Evolutionary conservation across 495 filamentous ascomycete species (phyloP).

Genomic region (Penicillium bovifimosum): DNA sequence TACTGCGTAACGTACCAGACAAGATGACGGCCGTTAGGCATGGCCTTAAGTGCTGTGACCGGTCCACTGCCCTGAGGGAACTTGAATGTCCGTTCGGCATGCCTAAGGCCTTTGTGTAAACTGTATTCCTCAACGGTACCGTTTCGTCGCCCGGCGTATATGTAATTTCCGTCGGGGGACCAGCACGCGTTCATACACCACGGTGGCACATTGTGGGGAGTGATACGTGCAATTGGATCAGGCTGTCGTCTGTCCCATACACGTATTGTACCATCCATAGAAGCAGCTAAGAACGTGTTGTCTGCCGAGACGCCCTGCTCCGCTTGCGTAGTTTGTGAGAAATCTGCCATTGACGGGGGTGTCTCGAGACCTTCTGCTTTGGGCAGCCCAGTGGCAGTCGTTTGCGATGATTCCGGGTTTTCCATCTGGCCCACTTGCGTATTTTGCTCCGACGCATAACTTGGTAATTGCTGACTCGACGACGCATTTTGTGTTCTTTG

Average conservation of each 20-base stretch:
- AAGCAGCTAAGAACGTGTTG: slow-evolving; percentile 78
- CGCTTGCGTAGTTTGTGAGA: slow-evolving; percentile 26
- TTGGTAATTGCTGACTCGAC: slow-evolving; percentile 1
- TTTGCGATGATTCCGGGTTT: slow-evolving; percentile 19
- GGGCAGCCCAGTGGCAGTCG: slow-evolving; percentile 46
- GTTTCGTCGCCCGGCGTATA: slow-evolving; percentile 90
- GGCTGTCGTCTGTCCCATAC: slow-evolving; percentile 85
- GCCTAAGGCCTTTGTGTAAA: slow-evolving; percentile 73
- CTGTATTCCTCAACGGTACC: slow-evolving; percentile 92
- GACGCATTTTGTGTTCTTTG: background rate
- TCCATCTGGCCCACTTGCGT: slow-evolving; percentile 11
- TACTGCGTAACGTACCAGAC: slow-evolving; percentile 65
- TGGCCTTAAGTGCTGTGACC: slow-evolving; percentile 78
- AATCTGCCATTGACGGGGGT: slow-evolving; percentile 24
- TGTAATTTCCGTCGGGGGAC: slow-evolving; percentile 91
- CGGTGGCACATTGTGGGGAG: slow-evolving; percentile 69
- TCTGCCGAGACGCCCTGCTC: slow-evolving; percentile 45
- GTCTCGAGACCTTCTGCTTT: slow-evolving; percentile 44
- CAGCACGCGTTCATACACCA: slow-evolving; percentile 99
- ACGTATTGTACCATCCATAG: slow-evolving; percentile 80
- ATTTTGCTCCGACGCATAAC: slow-evolving; percentile 8
- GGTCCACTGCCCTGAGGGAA: slow-evolving; percentile 85
- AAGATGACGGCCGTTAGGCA: slow-evolving; percentile 91
- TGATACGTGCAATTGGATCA: slow-evolving; percentile 72
- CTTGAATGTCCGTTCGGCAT: slow-evolving; percentile 76